These are phyloP conservation scores for Barnettozyma vustinii DNA, from an alignment of 805 yeast species.

Conservation along the genomic window DNA sequence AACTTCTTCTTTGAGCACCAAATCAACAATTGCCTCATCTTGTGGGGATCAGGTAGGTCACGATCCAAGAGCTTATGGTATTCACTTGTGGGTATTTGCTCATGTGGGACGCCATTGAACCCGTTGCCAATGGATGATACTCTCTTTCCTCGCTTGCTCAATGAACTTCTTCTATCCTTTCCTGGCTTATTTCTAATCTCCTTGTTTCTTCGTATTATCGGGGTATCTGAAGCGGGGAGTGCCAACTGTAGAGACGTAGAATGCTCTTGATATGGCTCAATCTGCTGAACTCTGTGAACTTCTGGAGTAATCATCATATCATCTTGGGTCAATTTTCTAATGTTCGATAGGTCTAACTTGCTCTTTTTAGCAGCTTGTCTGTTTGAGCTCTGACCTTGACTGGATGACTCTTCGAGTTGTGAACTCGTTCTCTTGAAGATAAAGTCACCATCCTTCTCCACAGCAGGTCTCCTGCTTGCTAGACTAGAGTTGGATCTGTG, in stretches of 20 bases:
- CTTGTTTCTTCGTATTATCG: conserved; percentile 33
- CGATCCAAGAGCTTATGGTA: conserved; percentile 59
- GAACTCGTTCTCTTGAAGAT: conserved; percentile 18
- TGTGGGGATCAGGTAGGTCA: conserved; percentile 63
- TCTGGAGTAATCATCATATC: conserved; percentile 22
- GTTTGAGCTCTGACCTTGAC: neutral
- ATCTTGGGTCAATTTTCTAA: conserved; percentile 12
- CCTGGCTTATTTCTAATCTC: conserved; percentile 24
- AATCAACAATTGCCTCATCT: conserved; percentile 60
- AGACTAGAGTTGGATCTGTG: conserved; percentile 14
- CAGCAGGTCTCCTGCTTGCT: conserved; percentile 9
- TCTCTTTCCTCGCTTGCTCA: conserved; percentile 61
- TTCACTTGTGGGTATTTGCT: conserved; percentile 47
- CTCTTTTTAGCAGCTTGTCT: neutral
- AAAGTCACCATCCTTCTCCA: conserved; percentile 20
- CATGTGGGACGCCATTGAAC: conserved; percentile 60
- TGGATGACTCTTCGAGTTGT: conserved; percentile 4
- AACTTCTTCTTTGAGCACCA: conserved; percentile 59
- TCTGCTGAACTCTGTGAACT: neutral
- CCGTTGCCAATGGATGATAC: conserved; percentile 75
- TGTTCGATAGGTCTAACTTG: neutral
- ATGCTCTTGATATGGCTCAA: conserved; percentile 18
- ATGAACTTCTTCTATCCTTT: conserved; percentile 41
- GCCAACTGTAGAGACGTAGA: conserved; percentile 24
- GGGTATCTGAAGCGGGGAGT: conserved; percentile 33